These are phyloP conservation scores for Chytriomyces sp. DNA, from an alignment of 192 early-diverging fungal genomes.

Conservation along the genomic window DNA sequence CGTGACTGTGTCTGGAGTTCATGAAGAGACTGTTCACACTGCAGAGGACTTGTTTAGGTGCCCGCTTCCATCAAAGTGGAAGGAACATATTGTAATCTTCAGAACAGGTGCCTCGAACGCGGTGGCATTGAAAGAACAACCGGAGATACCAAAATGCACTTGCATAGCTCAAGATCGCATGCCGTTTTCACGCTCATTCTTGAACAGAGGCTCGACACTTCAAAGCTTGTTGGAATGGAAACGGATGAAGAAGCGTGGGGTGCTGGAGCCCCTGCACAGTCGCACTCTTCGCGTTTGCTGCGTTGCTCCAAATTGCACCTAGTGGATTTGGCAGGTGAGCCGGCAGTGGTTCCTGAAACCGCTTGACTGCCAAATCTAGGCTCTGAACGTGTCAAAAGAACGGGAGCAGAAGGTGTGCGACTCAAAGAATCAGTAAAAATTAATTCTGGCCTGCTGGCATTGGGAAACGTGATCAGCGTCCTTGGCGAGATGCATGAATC, in stretches of 20 bases:
- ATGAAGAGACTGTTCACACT: slow-evolving; percentile 33
- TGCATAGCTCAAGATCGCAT: slow-evolving; percentile 48
- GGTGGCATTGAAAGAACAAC: slow-evolving; percentile 50
- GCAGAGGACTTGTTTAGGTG: slow-evolving; percentile 38
- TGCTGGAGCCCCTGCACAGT: neutral
- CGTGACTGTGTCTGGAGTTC: slow-evolving; percentile 44
- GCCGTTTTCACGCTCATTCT: slow-evolving; percentile 54
- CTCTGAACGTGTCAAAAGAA: slow-evolving; percentile 79
- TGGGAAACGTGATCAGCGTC: slow-evolving; percentile 96
- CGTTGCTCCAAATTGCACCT: slow-evolving; percentile 62
- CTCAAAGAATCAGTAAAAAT: slow-evolving; percentile 70
- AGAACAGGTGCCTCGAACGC: slow-evolving; percentile 37
- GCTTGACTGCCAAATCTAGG: slow-evolving; percentile 33
- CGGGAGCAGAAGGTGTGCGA: slow-evolving; percentile 59
- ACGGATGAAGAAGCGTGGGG: slow-evolving; percentile 11
- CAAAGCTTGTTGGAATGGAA: neutral
- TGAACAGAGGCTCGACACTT: slow-evolving; percentile 36
- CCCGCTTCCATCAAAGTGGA: neutral
- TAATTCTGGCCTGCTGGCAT: slow-evolving; percentile 89
- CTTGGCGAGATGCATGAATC: slow-evolving; percentile 64
- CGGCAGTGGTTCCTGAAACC: neutral
- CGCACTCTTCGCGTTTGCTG: slow-evolving; percentile 9
- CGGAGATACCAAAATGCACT: slow-evolving; percentile 55
- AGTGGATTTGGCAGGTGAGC: slow-evolving; percentile 83
- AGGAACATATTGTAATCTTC: neutral